phyloP scores from a whole-genome alignment of 1,284 basidiomycete species.

The Cutaneotrichosporon dermatis region DNA sequence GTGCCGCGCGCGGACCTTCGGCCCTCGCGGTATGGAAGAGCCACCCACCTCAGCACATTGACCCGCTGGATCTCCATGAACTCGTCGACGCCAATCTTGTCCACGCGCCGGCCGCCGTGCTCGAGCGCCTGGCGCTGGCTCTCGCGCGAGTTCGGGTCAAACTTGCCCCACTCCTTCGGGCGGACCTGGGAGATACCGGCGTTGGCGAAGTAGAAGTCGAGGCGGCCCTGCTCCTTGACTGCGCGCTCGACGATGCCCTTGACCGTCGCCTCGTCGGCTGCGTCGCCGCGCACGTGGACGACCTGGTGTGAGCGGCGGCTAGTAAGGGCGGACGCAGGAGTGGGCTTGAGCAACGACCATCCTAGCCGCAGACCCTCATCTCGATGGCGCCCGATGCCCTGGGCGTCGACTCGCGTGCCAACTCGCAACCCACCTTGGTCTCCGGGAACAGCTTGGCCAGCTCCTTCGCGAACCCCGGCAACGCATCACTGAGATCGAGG shows the following conservation, averaged over 20 bases:
- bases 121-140: background rate
- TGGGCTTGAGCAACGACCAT: too few species aligned
- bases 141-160: background rate
- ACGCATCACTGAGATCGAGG: conserved; percentile 67
- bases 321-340: too few species aligned
- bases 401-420: too few species aligned
- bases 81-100: conserved; percentile 50
- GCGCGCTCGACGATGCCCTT: conserved; percentile 65
- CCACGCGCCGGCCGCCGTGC: background rate
- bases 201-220: conserved; percentile 94
- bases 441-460: conserved; percentile 67
- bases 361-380: too few species aligned
- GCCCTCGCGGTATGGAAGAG: background rate
- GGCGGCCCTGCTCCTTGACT: conserved; percentile 69
- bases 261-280: conserved; percentile 70
- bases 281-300: conserved; percentile 64
- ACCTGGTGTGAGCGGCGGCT: conserved; percentile 7
- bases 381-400: too few species aligned
- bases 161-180: conserved; percentile 10
- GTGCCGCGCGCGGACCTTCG: too few species aligned
- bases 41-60: conserved; percentile 60
- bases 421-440: conserved; percentile 59
- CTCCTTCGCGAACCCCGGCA: conserved; percentile 65
- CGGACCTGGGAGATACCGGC: conserved; percentile 51
- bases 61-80: conserved; percentile 74